A percentile compares a stretch with the other conserved stretches of the same genome.
These are phyloP conservation scores for Talaromyces ruber DNA, from an alignment of 495 filamentous ascomycete species.

Conservation along the genomic window DNA sequence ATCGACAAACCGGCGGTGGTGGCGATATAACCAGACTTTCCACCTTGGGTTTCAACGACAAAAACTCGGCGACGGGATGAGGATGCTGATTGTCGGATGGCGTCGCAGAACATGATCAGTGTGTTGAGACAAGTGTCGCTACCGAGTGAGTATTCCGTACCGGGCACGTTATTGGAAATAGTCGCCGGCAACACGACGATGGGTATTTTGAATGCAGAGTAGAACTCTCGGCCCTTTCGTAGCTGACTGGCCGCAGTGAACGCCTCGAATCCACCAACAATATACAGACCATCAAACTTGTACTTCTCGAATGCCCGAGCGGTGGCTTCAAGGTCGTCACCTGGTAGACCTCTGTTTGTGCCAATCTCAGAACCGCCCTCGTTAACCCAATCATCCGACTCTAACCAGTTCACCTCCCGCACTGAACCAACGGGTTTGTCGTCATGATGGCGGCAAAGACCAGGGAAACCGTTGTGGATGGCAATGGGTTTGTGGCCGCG, in stretches of 20 bases:
- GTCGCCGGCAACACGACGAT: conserved; percentile 92
- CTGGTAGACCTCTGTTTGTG: conserved; percentile 87
- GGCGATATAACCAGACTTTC: conserved; percentile 87
- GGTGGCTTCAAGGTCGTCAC: conserved; percentile 72
- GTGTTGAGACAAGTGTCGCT: conserved; percentile 97
- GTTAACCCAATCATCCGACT: conserved; percentile 90
- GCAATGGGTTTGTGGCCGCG: conserved; percentile 86
- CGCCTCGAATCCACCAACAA: conserved; percentile 94
- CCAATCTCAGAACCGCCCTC: conserved; percentile 97
- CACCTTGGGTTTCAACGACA: conserved; percentile 96
- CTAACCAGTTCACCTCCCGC: conserved; percentile 80
- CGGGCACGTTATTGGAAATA: conserved; percentile 96
- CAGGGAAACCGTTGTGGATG: conserved; percentile 96
- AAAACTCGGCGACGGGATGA: conserved; percentile 89
- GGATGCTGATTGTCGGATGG: conserved; percentile 92
- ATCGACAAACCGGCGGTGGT: conserved; percentile 83
- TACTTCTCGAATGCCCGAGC: conserved; percentile 79
- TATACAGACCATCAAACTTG: conserved; percentile 82
- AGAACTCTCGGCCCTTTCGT: conserved; percentile 67
- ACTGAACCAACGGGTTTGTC: conserved; percentile 78
- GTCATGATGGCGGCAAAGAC: conserved; percentile 80
- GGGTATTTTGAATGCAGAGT: conserved; percentile 83
- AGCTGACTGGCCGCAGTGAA: conserved; percentile 88
- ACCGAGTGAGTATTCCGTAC: conserved; percentile 93
- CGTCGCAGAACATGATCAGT: conserved; percentile 93